Evolutionary conservation across 192 early-diverging fungal species (phyloP), one percentile per base, ranked within the genome.

Genomic region (Coemansia sp.): DNA sequence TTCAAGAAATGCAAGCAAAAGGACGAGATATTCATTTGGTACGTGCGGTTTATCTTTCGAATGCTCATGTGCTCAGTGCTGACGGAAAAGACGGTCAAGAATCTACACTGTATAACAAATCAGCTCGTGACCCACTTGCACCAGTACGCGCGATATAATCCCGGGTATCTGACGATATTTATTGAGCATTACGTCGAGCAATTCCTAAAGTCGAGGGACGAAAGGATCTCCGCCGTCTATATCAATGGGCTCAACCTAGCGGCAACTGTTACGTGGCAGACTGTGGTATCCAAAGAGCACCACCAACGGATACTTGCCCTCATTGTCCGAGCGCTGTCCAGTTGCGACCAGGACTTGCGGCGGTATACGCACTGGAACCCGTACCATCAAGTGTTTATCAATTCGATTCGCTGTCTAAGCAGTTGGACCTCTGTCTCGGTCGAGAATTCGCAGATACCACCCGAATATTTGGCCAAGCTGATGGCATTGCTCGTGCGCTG

Each of bases 301-400:
- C 40, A 67, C 22, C 44, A 8, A 36, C 46, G 33, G 22, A 73
- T 79, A 54, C 38, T 73, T 12, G 31, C 68, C 20, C 24, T 51
- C 5, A 43, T 84, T 6, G 47, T 71, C 4, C 31, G 63, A 38
- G 67, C 65, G 3, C 54, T 79, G 34, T 36, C 71, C 1, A 38
- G 65, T 29, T 84, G 82, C 65, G 82, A 84, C 54, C 43, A 54
- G 8, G 47, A 72, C 27, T 60, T 84, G 22, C 43, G 60, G 13
- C 70, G 68, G 0, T 74, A 76, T 40, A 57, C 61, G 7, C 46
- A 68, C 29, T 84, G 82, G 82, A 59, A 66, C 29, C 74, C 62
- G 49, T 84, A 79, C 55, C 82, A 84, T 33, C 82, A 84, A 43
- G 31, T 73, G 36, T 79, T 84, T 64, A 84, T 84, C n/a, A 59